phyloP scores from a whole-genome alignment of 2,329 filamentous ascomycete species.

The Aureobasidium sp. region DNA sequence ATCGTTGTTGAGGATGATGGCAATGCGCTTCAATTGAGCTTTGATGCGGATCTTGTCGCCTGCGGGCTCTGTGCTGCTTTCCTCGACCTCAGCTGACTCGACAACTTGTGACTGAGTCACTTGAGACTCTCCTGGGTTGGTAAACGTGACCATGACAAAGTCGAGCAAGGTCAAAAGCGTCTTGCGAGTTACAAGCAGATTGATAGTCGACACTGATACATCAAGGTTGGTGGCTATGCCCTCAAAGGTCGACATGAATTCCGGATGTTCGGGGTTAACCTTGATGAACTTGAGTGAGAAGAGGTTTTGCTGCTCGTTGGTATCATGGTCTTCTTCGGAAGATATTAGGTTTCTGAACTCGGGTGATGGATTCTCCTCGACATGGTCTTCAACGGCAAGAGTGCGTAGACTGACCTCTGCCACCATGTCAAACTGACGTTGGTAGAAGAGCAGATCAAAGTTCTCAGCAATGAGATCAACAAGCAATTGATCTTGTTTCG shows the following conservation, averaged over 20 bases:
- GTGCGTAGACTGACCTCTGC: slow-evolving; percentile 84
- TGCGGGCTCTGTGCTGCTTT: slow-evolving; percentile 26
- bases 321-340: slow-evolving; percentile 67
- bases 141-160: slow-evolving; percentile 89
- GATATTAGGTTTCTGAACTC: slow-evolving; percentile 98
- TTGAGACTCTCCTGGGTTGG: slow-evolving; percentile 37
- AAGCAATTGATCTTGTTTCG: slow-evolving; percentile 67
- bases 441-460: slow-evolving; percentile 80
- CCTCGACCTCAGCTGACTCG: slow-evolving; percentile 25
- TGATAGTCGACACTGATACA: slow-evolving; percentile 87
- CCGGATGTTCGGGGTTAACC: slow-evolving; percentile 83
- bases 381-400: slow-evolving; percentile 86
- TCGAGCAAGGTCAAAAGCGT: slow-evolving; percentile 88
- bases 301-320: slow-evolving; percentile 67
- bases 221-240: slow-evolving; percentile 91
- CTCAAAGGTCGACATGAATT: slow-evolving; percentile 86
- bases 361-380: slow-evolving; percentile 71
- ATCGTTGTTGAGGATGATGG: slow-evolving; percentile 93
- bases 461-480: slow-evolving; percentile 86
- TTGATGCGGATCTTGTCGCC: slow-evolving; percentile 83
- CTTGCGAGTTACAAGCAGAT: slow-evolving; percentile 84
- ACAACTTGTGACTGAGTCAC: slow-evolving; percentile 23
- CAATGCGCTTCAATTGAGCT: slow-evolving; percentile 85
- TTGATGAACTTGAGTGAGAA: slow-evolving; percentile 83
- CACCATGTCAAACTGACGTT: slow-evolving; percentile 84